Base-by-base conservation (phyloP, 352 stramenopile species). In the Paralagenidium karlingii region DNA sequence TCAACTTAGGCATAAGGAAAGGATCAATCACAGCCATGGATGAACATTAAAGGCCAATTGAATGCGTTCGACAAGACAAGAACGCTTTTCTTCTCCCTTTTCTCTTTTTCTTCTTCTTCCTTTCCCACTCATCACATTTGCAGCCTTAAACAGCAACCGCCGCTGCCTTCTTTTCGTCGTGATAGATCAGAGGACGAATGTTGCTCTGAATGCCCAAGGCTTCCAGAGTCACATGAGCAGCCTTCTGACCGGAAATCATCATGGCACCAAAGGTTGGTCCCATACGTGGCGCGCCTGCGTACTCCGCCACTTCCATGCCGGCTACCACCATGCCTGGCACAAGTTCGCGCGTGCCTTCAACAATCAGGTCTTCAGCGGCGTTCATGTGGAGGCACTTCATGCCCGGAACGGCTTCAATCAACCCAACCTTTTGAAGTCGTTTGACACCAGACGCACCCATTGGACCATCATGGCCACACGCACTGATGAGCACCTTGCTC, bases 221-320 rank as follows among this genome's bases (percentile, higher is more conserved):
- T 48, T 78, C 62, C 22, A 78, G 45, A 31, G 64, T 61, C 38
- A 78, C 55, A 47, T 78, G 64, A 37, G 64, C 64, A 2, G 64
- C 64, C 60, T 78, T 78, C 40, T 78, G 64, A 20, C 64, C 64
- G 25, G 64, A 78, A 50, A 78, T 78, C 64, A 78, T 78, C 64
- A 78, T 78, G 26, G 61, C 64, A 29, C 64, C 64, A 22, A 78
- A 78, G 21, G 64, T 78, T 31, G 64, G 64, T 27, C 64, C 64
- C 64, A 78, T 78, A 37, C 64, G 64, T 45, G 64, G 64, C 4
- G 64, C 64, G 33, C 64, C 64, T 56, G 71, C 64, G 20, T 75
- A 56, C 49, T 78, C 64, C 3, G 64, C 64, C 15, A 78, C 64
- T 65, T 78, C 64, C 64, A 78, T 78, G 30, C 64, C 64, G 24